A percentile compares a stretch with the other conserved stretches of the same genome.
phyloP scores from a whole-genome alignment of 1,284 basidiomycete genomes.

The Trametes versicolor region DNA sequence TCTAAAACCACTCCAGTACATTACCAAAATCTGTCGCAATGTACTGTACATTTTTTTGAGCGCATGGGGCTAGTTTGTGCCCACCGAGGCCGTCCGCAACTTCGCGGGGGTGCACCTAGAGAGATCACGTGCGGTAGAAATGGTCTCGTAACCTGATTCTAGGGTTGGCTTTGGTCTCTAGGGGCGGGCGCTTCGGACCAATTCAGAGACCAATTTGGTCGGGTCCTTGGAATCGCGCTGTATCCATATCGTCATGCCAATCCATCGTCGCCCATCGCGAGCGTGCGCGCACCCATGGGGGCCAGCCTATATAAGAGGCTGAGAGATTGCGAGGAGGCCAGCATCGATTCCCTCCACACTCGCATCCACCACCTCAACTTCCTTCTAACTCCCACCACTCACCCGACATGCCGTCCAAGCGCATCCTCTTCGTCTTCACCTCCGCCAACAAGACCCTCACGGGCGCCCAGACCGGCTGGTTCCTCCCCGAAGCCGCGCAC shows the following conservation, averaged over 20 bases:
- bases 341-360: constrained; percentile 2
- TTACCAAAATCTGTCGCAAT: too few species aligned
- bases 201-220: too few species aligned
- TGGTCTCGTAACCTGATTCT: too few species aligned
- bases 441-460: constrained; percentile 72
- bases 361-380: background rate
- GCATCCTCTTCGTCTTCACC: constrained; percentile 81
- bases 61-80: too few species aligned
- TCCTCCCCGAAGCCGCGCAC: constrained; percentile 81
- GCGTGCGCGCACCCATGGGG: background rate
- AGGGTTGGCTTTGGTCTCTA: too few species aligned
- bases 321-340: background rate
- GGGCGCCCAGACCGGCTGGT: constrained; percentile 73
- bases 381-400: background rate
- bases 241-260: background rate
- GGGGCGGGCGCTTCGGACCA: too few species aligned
- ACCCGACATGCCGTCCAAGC: constrained; percentile 39
- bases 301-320: constrained; percentile 4
- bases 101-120: too few species aligned
- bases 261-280: background rate
- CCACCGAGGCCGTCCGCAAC: too few species aligned
- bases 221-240: too few species aligned
- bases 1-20: too few species aligned
- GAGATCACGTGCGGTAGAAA: too few species aligned
- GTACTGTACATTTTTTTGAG: too few species aligned